Conservation (phyloP, 2,329 filamentous ascomycete species). For the Xylaria sp. region DNA sequence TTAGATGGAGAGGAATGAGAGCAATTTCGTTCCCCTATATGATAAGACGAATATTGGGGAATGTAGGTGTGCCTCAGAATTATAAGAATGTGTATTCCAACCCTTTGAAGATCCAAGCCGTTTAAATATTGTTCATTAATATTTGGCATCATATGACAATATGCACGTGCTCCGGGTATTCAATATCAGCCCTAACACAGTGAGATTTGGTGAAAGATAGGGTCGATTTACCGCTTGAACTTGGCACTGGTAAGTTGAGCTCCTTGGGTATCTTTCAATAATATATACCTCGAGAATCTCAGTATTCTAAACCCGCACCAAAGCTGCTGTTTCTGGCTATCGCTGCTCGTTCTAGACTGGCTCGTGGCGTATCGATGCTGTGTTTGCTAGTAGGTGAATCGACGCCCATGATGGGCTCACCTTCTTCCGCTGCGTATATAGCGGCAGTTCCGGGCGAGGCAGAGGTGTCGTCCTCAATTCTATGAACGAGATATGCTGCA, state of each 20-base stretch:
- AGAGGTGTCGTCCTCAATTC: slow-evolving; percentile 70
- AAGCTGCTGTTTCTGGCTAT: slow-evolving; percentile 62
- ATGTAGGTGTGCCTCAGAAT: neutral
- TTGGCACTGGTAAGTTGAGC: neutral
- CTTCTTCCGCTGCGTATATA: slow-evolving; percentile 57
- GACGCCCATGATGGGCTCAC: slow-evolving; percentile 44
- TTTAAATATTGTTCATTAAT: neutral
- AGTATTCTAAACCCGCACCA: slow-evolving; percentile 59
- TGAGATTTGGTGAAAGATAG: neutral
- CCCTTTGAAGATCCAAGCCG: neutral
- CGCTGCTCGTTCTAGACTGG: slow-evolving; percentile 58
- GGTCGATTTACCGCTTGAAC: slow-evolving; percentile 7
- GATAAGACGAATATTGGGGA: too few relatives aligned
- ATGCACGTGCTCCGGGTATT: slow-evolving; percentile 7
- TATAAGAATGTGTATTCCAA: neutral
- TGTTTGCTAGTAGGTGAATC: slow-evolving; percentile 50
- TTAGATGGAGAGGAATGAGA: neutral
- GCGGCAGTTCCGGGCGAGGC: slow-evolving; percentile 49
- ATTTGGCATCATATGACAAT: slow-evolving; percentile 8
- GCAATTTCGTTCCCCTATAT: neutral
- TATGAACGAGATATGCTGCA: slow-evolving; percentile 77
- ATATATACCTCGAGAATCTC: slow-evolving; percentile 22
- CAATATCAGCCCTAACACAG: neutral
- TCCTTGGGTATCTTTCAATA: neutral
- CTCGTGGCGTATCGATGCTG: slow-evolving; percentile 56